These are phyloP conservation scores for Spathaspora arborariae DNA, from an alignment of 805 yeast species.

Conservation along the genomic window DNA sequence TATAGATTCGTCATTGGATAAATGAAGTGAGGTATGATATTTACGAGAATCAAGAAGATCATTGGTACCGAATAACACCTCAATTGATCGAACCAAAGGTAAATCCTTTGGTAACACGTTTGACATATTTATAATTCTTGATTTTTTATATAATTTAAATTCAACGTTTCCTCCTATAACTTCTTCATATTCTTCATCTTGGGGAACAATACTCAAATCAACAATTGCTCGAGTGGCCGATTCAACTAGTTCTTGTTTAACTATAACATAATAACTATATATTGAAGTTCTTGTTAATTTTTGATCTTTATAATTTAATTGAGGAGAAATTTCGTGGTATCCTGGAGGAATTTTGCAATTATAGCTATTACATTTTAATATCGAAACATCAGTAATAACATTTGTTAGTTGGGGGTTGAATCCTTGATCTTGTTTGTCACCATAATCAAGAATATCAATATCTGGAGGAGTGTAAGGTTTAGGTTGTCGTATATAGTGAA, in stretches of 20 bases:
- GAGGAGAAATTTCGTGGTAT: conserved; percentile 6
- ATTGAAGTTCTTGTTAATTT: neutral
- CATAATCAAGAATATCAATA: neutral
- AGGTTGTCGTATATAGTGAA: neutral
- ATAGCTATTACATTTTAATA: conserved; percentile 4
- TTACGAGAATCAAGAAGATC: conserved; percentile 26
- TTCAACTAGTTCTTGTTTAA: conserved; percentile 1
- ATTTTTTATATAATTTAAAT: conserved; percentile 3
- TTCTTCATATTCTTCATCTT: conserved; percentile 3
- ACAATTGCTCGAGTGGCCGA: conserved; percentile 4
- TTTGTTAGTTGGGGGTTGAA: neutral
- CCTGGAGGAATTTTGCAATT: conserved; percentile 5
- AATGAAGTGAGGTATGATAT: conserved; percentile 14
- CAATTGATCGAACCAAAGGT: conserved; percentile 18
- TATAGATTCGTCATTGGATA: conserved; percentile 7
- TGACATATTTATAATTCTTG: conserved; percentile 9
- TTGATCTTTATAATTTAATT: conserved; percentile 5
- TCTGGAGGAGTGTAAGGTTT: conserved; percentile 1
- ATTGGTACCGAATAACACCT: conserved; percentile 26
- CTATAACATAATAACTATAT: conserved; percentile 1
- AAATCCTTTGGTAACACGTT: conserved; percentile 12
- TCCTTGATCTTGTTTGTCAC: neutral
- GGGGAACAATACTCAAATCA: conserved; percentile 5
- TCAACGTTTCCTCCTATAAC: neutral
- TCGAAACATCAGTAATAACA: conserved; percentile 5